Evolutionary conservation across 116 monocot species (phyloP).

Genomic region (Iris pallida): DNA sequence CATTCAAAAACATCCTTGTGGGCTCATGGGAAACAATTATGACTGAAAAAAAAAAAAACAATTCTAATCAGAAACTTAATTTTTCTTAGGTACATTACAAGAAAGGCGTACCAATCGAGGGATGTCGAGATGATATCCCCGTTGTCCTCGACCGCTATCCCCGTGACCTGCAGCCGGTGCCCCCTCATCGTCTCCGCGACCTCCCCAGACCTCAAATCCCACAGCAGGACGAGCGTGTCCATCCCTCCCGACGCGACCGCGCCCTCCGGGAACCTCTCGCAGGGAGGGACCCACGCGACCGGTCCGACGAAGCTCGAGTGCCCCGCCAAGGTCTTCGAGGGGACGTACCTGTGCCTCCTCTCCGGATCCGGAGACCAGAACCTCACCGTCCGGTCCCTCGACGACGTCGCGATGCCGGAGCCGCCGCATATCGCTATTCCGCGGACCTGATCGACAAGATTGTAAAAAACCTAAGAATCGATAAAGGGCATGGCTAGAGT

Average conservation of each 20-base stretch:
- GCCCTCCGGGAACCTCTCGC: conserved; percentile 58
- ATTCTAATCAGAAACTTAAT: no score
- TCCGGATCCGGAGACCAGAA: conserved; percentile 64
- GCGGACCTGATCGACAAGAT: conserved; percentile 42
- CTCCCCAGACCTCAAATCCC: conserved; percentile 61
- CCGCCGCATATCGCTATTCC: conserved; percentile 76
- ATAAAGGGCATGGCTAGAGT: no score
- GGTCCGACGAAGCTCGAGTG: conserved; percentile 93
- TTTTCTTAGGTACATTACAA: no score
- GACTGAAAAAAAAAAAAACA: no score
- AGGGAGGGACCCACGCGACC: conserved; percentile 73
- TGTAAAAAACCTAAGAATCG: not conserved
- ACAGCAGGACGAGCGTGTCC: conserved; percentile 74
- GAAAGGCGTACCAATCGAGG: conserved; percentile 59
- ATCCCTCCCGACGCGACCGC: conserved; percentile 90
- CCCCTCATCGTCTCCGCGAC: conserved; percentile 70
- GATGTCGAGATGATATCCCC: conserved; percentile 85
- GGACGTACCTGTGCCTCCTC: conserved; percentile 31
- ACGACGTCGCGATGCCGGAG: conserved; percentile 74
- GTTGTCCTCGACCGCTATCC: conserved; percentile 55
- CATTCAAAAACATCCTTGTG: no score
- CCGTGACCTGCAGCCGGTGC: conserved; percentile 74
- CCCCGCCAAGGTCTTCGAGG: conserved; percentile 59
- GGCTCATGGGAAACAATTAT: no score
- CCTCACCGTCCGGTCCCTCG: conserved; percentile 75